phyloP scores from a whole-genome alignment of 2,329 filamentous ascomycete genomes.

The Diaporthe australafricana region DNA sequence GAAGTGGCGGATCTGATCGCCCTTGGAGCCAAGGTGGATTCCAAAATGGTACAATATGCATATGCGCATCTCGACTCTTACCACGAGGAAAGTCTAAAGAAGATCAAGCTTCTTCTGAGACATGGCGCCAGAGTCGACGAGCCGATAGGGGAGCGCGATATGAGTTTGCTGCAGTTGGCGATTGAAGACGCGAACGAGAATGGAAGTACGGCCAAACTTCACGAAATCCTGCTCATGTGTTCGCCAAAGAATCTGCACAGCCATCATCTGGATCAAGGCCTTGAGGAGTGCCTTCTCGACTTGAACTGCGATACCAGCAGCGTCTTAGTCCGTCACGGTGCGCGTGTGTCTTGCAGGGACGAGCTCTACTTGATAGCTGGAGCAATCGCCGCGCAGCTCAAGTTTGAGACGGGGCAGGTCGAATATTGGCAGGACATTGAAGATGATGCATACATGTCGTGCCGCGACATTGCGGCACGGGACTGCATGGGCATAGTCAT shows the following conservation, averaged over 20 bases:
- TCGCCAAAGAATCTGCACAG: neutral
- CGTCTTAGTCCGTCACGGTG: neutral
- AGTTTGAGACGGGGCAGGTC: neutral
- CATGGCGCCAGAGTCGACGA: neutral
- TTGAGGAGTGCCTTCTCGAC: neutral
- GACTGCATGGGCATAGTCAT: neutral
- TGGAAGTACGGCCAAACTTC: neutral
- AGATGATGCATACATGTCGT: neutral
- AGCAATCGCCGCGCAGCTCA: neutral
- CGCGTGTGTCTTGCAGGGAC: neutral
- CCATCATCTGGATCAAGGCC: neutral
- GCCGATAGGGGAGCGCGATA: neutral
- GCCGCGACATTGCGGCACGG: too few species aligned
- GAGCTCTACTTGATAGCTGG: neutral
- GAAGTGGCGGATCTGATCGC: neutral
- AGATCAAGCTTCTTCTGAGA: neutral
- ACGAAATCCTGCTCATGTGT: neutral
- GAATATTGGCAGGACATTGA: neutral
- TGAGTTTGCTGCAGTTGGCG: neutral
- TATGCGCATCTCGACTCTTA: neutral
- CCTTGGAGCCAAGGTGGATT: neutral
- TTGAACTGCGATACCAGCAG: neutral
- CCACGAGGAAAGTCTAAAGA: neutral
- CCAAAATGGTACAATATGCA: neutral
- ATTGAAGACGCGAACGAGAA: neutral